A percentile compares a stretch with the other conserved stretches of the same genome.
phyloP scores from a whole-genome alignment of 2,329 filamentous ascomycete species.

The Colletotrichum australisinense region DNA sequence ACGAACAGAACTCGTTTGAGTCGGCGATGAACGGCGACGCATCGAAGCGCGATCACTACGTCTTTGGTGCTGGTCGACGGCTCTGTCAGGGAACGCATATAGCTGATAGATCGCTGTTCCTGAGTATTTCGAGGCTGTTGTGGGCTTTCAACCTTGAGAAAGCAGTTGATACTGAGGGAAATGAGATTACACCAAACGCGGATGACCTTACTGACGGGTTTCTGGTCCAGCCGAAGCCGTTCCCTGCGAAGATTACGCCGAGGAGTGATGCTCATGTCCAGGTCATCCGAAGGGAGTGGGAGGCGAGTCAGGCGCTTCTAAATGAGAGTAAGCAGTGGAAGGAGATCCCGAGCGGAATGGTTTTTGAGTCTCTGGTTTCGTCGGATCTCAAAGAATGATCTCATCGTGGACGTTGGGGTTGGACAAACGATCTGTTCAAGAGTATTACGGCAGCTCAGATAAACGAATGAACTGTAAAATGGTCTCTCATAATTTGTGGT shows the following conservation, averaged over 20 bases:
- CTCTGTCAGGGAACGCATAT: constrained; percentile 55
- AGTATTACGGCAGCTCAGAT: background rate
- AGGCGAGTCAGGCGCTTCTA: constrained; percentile 3
- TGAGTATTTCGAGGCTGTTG: constrained; percentile 59
- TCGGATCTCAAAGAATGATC: background rate
- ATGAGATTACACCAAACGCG: constrained; percentile 50
- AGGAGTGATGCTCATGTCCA: constrained; percentile 16
- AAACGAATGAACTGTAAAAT: background rate
- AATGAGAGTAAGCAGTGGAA: constrained; percentile 17
- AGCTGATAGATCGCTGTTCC: constrained; percentile 59
- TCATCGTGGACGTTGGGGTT: background rate
- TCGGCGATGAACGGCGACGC: constrained; percentile 46
- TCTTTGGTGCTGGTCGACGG: constrained; percentile 42
- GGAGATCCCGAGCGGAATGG: constrained; percentile 9
- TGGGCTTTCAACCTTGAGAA: constrained; percentile 62
- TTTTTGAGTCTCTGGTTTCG: background rate
- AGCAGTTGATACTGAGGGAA: background rate
- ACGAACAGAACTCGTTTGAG: constrained; percentile 35
- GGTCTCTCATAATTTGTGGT: background rate
- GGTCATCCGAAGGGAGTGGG: constrained; percentile 16
- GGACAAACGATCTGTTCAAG: background rate
- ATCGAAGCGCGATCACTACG: constrained; percentile 46
- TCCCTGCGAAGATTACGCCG: constrained; percentile 24
- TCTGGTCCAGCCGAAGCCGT: constrained; percentile 18
- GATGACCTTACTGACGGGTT: constrained; percentile 11